Base-by-base conservation (phyloP, 1,284 basidiomycete genomes). In the Mixia osmundae region DNA sequence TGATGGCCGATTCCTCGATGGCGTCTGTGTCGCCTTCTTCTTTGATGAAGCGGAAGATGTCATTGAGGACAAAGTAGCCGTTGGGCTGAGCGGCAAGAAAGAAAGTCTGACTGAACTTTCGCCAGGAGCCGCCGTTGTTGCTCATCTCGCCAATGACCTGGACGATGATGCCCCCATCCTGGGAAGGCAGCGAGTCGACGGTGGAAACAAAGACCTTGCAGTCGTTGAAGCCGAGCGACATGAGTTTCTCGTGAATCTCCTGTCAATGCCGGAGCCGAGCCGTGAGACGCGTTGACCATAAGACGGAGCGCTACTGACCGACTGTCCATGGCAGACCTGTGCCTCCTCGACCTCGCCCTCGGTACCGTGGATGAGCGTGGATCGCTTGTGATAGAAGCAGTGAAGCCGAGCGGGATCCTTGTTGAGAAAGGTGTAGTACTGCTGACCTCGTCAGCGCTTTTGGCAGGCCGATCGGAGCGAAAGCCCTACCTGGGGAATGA, bases 141-240 rank as follows among this genome's bases (percentile, higher is more conserved):
- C 78, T 83, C 73, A 97, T 83, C 62, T 97, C 89, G 48, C 91
- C 91, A 50, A 97, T 83, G 56, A 95, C 91, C 62, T 95, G 87
- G 56, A 99, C 85, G 61, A 97, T 76, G 60, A 99, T 95, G 36
- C 91, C 91, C 43, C 79, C 79, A 48, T 76, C 75, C 40, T 80
- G 78, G 30, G 85, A 94, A 30, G 80, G 76, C 47, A 60, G 59
- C 36, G 50, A 50, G 51, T 61, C 58, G 47, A 61, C 56, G 45
- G 54, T 60, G 36, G 54, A 56, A 38, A 53, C 46, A 40, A 50
- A 49, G 20, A 47, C 89, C 61, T 94, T 97, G 69, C 83, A 89
- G 57, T 95, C 76, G 54, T 89, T 65, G 61, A 87, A 94, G 35
- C 74, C 79, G 56, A 97, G 77, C 38, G 76, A 73, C 43, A 75